Conservation (phyloP, 2,329 filamentous ascomycete species). For the Colletotrichum sidae region DNA sequence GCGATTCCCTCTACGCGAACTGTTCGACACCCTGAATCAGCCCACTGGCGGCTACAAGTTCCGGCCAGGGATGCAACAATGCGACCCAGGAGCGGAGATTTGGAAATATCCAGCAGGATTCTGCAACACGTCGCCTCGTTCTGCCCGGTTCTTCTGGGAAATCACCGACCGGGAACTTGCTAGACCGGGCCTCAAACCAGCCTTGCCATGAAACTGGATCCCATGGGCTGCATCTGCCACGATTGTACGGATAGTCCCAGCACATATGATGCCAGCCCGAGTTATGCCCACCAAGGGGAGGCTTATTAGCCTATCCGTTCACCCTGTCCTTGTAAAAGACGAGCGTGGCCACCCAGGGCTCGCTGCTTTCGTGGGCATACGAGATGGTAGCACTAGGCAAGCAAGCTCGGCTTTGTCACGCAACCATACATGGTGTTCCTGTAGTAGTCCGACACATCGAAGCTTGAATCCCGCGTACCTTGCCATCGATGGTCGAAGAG, state of each 20-base stretch:
- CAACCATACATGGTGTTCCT: too few species aligned
- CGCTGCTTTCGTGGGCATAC: too few species aligned
- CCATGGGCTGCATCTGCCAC: constrained; percentile 7
- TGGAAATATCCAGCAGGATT: constrained; percentile 3
- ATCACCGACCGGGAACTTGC: constrained; percentile 14
- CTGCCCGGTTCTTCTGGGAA: constrained; percentile 3
- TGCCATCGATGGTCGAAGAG: not conserved
- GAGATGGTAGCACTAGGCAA: too few species aligned
- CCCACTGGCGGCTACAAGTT: not conserved
- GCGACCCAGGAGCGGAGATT: constrained; percentile 16
- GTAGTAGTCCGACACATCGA: too few species aligned
- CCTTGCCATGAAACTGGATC: constrained; percentile 14
- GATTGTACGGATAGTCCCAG: constrained; percentile 9
- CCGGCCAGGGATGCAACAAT: constrained; percentile 20
- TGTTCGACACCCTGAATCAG: constrained; percentile 12
- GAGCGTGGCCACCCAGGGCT: too few species aligned
- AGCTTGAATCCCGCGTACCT: too few species aligned
- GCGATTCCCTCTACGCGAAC: not conserved
- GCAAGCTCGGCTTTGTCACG: too few species aligned
- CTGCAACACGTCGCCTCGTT: not conserved
- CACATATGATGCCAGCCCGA: constrained; percentile 16
- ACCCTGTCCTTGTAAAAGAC: too few species aligned
- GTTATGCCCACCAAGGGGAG: not conserved
- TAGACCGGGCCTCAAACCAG: constrained; percentile 11
- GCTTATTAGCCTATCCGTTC: too few species aligned